Evolutionary conservation across 75 land plant genomes (phyloP), one percentile per base, ranked within the genome.

Genomic region (Chamaecyparis obtusa): DNA sequence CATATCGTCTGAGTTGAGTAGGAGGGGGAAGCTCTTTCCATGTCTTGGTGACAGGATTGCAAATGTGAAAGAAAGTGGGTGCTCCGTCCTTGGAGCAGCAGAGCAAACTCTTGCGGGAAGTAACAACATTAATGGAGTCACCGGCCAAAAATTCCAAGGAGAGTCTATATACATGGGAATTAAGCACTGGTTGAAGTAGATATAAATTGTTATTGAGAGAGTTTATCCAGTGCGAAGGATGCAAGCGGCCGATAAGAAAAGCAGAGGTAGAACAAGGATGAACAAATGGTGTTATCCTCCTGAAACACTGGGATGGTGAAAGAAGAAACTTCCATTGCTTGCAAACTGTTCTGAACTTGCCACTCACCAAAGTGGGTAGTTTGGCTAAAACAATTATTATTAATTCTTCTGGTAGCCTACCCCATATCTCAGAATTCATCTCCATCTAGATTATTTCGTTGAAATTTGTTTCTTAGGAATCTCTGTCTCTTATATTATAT

Each of bases 11-110:
- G 76, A 72, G 36, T 72, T 33, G 36, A 33, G 3, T 30, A 2
- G 76, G 76, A 72, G 76, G 36, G 36, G 87, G 87, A 9, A 88
- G 89, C 89, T 75, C 56, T 85, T 57, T 74, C 87, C 82, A 85
- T 11, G 89, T 60, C 60, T 81, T 55, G 9, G 87, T 88, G 6
- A 88, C 89, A 76, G 82, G 89, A 80, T 88, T 88, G 82, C 87
- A 88, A 46, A 88, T 48, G 32, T 79, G 54, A 46, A 86, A 85
- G 10, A 85, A 17, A 39, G 85, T 86, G 32, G 89, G 82, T 2
- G 77, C 87, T 48, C 87, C 82, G n/a, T 87, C 88, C 36, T 72
- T 72, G 27, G 11, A 72, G 1, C 36, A 72, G 15, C 76, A 72
- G 36, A 72, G 76, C 11, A 72, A 3, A 13, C 36, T 11, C 27